Conservation (phyloP, 2,329 filamentous ascomycete genomes). For the Scedosporium minutisporum region DNA sequence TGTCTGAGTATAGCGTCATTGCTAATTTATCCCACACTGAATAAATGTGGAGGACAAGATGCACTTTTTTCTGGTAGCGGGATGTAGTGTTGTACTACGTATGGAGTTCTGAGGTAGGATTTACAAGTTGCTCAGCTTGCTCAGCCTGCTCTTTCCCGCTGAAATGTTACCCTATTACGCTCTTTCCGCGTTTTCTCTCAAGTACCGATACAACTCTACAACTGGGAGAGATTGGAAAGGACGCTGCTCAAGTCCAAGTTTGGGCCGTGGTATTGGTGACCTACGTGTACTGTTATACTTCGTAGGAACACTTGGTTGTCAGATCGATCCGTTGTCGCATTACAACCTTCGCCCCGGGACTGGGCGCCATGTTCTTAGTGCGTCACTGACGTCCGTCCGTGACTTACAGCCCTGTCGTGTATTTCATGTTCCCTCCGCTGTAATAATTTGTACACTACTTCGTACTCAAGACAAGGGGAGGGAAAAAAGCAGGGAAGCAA, state of each 20-base stretch:
- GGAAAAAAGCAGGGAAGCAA: neutral
- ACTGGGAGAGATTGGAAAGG: neutral
- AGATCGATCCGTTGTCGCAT: neutral
- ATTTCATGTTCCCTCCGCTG: neutral
- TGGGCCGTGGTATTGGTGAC: no score
- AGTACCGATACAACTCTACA: neutral
- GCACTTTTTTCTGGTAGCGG: neutral
- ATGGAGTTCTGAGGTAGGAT: neutral
- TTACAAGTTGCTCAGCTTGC: neutral
- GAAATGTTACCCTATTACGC: constrained; percentile 1
- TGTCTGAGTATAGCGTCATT: neutral
- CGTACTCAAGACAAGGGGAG: neutral
- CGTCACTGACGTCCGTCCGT: constrained; percentile 4
- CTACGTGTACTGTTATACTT: no score
- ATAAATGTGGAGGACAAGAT: neutral
- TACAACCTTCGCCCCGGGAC: neutral
- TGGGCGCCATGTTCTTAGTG: neutral
- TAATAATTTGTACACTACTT: neutral
- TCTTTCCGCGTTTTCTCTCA: neutral
- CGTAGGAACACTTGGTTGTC: no score
- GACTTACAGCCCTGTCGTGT: constrained; percentile 5
- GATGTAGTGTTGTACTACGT: neutral
- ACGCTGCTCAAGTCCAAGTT: no score
- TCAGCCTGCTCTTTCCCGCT: constrained; percentile 1
- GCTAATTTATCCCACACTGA: constrained; percentile 1